Evolutionary conservation across 2,329 filamentous ascomycete genomes (phyloP).

Genomic region (Arachnopeziza araneosa): DNA sequence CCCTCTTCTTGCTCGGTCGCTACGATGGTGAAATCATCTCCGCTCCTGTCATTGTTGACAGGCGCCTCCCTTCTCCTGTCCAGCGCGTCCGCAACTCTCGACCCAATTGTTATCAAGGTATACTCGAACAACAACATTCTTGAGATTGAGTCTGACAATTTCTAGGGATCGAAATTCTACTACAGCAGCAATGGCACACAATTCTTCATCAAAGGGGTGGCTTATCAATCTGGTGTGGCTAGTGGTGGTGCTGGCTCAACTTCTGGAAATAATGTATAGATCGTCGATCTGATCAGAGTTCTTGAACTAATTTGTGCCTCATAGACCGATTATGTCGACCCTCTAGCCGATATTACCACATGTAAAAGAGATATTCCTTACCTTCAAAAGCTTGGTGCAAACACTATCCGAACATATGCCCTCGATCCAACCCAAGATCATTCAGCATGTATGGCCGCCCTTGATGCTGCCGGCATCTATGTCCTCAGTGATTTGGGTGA

Average conservation of each 20-base stretch:
- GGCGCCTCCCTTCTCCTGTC: conserved; percentile 8
- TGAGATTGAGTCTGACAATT: conserved; percentile 2
- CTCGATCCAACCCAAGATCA: conserved; percentile 77
- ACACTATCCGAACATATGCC: conserved; percentile 91
- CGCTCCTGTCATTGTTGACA: conserved; percentile 14
- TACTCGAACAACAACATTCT: neutral
- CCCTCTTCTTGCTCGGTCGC: neutral
- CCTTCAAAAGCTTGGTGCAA: conserved; percentile 72
- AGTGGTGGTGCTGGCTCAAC: conserved; percentile 36
- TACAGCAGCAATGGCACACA: conserved; percentile 57
- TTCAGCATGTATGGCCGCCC: conserved; percentile 72
- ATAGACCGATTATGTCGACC: conserved; percentile 50
- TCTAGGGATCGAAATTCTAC: conserved; percentile 27
- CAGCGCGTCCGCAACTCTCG: conserved; percentile 43
- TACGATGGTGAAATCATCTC: neutral
- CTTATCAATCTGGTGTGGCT: conserved; percentile 78
- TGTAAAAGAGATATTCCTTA: conserved; percentile 85
- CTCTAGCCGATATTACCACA: conserved; percentile 61
- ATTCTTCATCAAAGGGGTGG: conserved; percentile 91
- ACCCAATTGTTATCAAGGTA: conserved; percentile 43
- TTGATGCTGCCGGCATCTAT: conserved; percentile 85
- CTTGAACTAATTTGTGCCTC: neutral
- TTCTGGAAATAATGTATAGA: neutral
- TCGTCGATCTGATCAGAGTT: neutral
- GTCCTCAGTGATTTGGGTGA: conserved; percentile 86